Evolutionary conservation across 2,329 filamentous ascomycete species (phyloP).

Genomic region (Colletotrichum spinosum): DNA sequence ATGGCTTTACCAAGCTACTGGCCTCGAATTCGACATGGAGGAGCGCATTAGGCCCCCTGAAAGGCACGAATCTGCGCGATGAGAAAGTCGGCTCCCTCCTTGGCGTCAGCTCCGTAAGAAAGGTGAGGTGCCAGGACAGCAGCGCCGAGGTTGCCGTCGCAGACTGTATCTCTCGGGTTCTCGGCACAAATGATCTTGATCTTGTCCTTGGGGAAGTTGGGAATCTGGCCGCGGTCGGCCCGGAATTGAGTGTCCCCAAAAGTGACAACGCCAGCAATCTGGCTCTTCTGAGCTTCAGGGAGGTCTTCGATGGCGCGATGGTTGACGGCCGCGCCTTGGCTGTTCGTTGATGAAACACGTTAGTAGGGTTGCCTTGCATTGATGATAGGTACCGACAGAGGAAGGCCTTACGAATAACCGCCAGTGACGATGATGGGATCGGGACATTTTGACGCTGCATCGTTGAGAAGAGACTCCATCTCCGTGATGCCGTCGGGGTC

Average conservation of each 20-base stretch:
- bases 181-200: slow-evolving; percentile 39
- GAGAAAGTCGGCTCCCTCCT: slow-evolving; percentile 18
- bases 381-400: too few relatives aligned
- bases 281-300: slow-evolving; percentile 33
- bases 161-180: slow-evolving; percentile 28
- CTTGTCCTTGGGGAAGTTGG: slow-evolving; percentile 48
- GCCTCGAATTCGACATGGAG: too few relatives aligned
- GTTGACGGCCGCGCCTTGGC: slow-evolving; percentile 46
- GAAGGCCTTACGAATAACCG: slow-evolving; percentile 45
- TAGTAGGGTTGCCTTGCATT: not conserved
- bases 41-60: not conserved
- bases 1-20: too few relatives aligned
- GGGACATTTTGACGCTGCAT: slow-evolving; percentile 50
- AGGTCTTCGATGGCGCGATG: slow-evolving; percentile 42
- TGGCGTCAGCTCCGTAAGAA: slow-evolving; percentile 21
- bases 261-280: slow-evolving; percentile 40
- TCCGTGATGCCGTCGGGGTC: slow-evolving; percentile 44
- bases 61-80: slow-evolving; percentile 7
- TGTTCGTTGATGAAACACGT: slow-evolving; percentile 25
- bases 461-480: slow-evolving; percentile 46
- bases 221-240: slow-evolving; percentile 49
- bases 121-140: slow-evolving; percentile 25
- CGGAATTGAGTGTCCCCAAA: slow-evolving; percentile 41
- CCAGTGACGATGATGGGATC: slow-evolving; percentile 48
- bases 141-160: slow-evolving; percentile 21